Base-by-base conservation (phyloP, 495 filamentous ascomycete species). In the Hyaloscypha finlandica region DNA sequence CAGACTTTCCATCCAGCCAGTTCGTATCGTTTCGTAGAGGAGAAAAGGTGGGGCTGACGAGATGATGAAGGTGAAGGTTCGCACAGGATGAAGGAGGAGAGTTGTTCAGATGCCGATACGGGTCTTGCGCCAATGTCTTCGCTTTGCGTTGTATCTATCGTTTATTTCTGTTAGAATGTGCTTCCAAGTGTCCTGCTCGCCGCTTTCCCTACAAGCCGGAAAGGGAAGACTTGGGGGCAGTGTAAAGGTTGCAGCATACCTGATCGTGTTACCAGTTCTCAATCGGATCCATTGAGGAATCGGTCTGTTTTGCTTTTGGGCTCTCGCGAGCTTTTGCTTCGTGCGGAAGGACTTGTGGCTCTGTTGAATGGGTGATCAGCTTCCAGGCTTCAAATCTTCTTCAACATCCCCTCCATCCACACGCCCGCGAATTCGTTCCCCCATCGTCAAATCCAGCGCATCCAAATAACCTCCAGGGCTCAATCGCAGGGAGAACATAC, bases 311-410 rank as follows among this genome's bases (percentile, higher is more conserved):
- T 97, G 93, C 85, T 96, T 97, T 87, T 97, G 93, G 78, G 95
- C 95, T 87, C 93, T 97, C 77, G 96, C 95, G 85, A 99, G 95
- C 95, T 99, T 99, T 82, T 95, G 91, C 94, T 99, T 99, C 82
- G 92, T 96, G 80, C 92, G 90, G 92, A 97, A 97, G 77, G 93
- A 92, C 89, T 97, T 97, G 86, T 99, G 92, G 88, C 89, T 92
- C 93, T 97, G 80, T 80, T 68, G 67, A 65, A 58, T 31, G 35
- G 63, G 65, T 77, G 71, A 75, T 78, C 68, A 73, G 71, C 66
- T 29, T 61, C 35, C 68, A 62, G 65, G 42, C 39, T 51, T 57
- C 55, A 53, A 39, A 59, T 67, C 31, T 54, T 61, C 53, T 20
- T 64, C 53, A 59, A 29, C 51, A 39, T 57, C 45, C n/a, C 48